Conservation (phyloP, 1,139 yeast genomes). For the Dujonia santamariae region DNA sequence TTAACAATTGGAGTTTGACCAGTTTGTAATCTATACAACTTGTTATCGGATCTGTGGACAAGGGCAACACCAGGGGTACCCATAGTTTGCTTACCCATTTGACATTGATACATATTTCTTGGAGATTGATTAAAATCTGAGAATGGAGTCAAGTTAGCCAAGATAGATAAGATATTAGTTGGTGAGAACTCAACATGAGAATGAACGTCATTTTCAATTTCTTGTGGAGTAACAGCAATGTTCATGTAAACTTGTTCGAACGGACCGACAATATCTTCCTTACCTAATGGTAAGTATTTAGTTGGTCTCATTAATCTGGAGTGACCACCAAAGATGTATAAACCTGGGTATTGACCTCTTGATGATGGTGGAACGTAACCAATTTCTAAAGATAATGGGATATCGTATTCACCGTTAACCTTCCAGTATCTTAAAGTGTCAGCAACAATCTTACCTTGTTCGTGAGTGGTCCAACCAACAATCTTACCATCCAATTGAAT, state of each 20-base stretch:
- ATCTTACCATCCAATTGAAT: slow-evolving; percentile 92
- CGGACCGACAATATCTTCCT: slow-evolving; percentile 89
- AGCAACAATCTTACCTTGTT: slow-evolving; percentile 81
- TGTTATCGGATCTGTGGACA: slow-evolving; percentile 90
- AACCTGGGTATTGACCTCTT: slow-evolving; percentile 97
- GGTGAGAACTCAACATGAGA: slow-evolving; percentile 94
- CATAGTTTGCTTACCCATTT: slow-evolving; percentile 99
- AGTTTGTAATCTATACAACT: slow-evolving; percentile 84
- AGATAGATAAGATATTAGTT: slow-evolving; percentile 84
- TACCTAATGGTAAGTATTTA: slow-evolving; percentile 79
- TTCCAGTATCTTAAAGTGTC: slow-evolving; percentile 93
- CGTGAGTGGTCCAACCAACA: slow-evolving; percentile 92
- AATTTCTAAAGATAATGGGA: slow-evolving; percentile 84
- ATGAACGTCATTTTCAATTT: slow-evolving; percentile 77
- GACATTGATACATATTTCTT: slow-evolving; percentile 99
- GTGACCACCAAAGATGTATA: slow-evolving; percentile 84
- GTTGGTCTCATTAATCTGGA: slow-evolving; percentile 97
- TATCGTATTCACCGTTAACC: slow-evolving; percentile 70
- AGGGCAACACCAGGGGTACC: slow-evolving; percentile 99
- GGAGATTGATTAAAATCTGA: slow-evolving; percentile 99
- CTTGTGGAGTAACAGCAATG: slow-evolving; percentile 92
- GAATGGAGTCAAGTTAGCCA: slow-evolving; percentile 81
- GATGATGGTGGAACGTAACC: slow-evolving; percentile 95
- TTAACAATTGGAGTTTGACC: slow-evolving; percentile 98
- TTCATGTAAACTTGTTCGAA: slow-evolving; percentile 98